phyloP scores from a whole-genome alignment of 2,329 filamentous ascomycete species.

The Xylariaceae sp. region DNA sequence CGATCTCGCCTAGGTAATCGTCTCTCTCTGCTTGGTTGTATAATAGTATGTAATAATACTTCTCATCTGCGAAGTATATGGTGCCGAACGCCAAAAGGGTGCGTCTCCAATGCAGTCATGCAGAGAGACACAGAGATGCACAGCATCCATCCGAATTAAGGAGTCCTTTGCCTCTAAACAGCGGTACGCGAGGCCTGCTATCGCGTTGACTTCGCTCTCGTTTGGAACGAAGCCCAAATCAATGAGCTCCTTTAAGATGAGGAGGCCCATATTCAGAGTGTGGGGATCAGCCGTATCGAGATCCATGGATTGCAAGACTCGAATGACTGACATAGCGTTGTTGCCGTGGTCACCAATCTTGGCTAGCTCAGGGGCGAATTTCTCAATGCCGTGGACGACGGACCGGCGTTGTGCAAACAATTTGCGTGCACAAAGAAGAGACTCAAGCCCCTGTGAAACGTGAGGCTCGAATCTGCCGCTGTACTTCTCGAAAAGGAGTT shows the following conservation, averaged over 20 bases:
- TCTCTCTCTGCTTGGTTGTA: too few relatives aligned
- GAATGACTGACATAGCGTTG: conserved; percentile 52
- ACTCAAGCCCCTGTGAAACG: conserved; percentile 63
- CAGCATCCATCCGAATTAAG: conserved; percentile 68
- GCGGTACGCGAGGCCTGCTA: conserved; percentile 49
- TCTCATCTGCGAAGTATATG: too few relatives aligned
- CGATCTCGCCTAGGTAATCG: too few relatives aligned
- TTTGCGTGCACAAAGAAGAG: conserved; percentile 61
- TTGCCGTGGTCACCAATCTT: conserved; percentile 60
- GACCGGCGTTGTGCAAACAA: conserved; percentile 66
- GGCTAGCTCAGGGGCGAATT: conserved; percentile 69
- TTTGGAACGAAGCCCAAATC: conserved; percentile 48
- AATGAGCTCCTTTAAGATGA: conserved; percentile 58
- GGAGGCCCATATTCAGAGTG: conserved; percentile 59
- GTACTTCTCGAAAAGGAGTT: conserved; percentile 66
- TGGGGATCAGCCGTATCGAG: conserved; percentile 44
- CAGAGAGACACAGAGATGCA: conserved; percentile 71
- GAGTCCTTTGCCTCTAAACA: conserved; percentile 60
- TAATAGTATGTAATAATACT: too few relatives aligned
- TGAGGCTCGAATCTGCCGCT: conserved; percentile 63
- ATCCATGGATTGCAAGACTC: conserved; percentile 44
- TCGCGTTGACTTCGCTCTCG: conserved; percentile 47
- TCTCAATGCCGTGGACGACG: conserved; percentile 70
- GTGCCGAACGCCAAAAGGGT: conserved; percentile 71
- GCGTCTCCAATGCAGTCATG: conserved; percentile 59